Conservation (phyloP, 1,284 basidiomycete species). For the Pseudozyma hubeiensis region DNA sequence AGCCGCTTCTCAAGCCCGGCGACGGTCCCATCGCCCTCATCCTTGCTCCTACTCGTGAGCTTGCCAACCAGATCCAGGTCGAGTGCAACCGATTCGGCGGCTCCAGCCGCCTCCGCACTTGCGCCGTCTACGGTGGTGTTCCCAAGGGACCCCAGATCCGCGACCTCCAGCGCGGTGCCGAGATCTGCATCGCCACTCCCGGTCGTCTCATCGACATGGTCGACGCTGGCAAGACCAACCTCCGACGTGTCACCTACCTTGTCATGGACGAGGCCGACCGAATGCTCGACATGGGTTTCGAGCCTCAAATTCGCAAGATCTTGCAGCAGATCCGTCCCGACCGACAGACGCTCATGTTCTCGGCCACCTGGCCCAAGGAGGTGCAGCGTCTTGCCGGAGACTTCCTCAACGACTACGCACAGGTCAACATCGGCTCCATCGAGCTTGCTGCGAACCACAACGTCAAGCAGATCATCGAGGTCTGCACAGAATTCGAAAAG, state of each 20-base stretch:
- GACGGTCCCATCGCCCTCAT: slow-evolving; percentile 98
- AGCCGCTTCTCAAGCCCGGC: slow-evolving; percentile 90
- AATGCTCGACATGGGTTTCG: slow-evolving; percentile 99
- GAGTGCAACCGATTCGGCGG: slow-evolving; percentile 98
- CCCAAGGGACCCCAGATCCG: slow-evolving; percentile 98
- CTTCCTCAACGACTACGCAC: slow-evolving; percentile 94
- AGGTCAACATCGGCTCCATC: slow-evolving; percentile 99
- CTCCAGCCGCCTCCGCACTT: slow-evolving; percentile 96
- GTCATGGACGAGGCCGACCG: slow-evolving; percentile 99
- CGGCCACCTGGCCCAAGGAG: slow-evolving; percentile 99
- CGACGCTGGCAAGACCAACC: slow-evolving; percentile 94
- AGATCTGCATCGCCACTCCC: slow-evolving; percentile 89
- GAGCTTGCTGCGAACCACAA: slow-evolving; percentile 98
- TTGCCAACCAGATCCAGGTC: slow-evolving; percentile 98
- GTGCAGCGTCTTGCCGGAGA: slow-evolving; percentile 97
- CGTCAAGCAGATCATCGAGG: slow-evolving; percentile 92
- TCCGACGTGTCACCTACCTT: slow-evolving; percentile 93
- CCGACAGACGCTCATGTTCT: slow-evolving; percentile 85
- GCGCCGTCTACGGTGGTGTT: slow-evolving; percentile 97
- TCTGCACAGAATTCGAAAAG: slow-evolving; percentile 98
- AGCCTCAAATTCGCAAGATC: slow-evolving; percentile 99
- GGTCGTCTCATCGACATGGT: slow-evolving; percentile 83
- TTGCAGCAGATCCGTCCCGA: slow-evolving; percentile 95
- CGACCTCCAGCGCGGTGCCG: slow-evolving; percentile 94
- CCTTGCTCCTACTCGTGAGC: slow-evolving; percentile 95